Base-by-base conservation (phyloP, 2,329 filamentous ascomycete species). In the Exserohilum turcica region DNA sequence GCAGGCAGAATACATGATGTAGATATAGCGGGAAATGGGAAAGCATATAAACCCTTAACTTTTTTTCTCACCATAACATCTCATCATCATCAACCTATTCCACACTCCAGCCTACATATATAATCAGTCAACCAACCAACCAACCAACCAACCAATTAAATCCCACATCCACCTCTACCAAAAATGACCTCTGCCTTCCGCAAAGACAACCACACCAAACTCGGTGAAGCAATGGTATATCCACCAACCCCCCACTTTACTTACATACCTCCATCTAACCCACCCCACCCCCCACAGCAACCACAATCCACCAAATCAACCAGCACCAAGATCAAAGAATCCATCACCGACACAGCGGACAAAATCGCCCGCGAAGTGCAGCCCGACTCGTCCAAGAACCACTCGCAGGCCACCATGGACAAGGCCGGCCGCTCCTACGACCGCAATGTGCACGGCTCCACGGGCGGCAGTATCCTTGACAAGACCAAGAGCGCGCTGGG, bases 121-220 rank as follows among this genome's bases (percentile, higher is more conserved):
- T n/a, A n/a, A n/a, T n/a, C 48, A 49, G 43, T 58, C 31, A 64
- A 57, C 51, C 66, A 70, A n/a, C 9, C 15, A 33, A 18, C n/a
- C 48, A 49, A 47, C 59, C 31, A 64, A 57, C 51, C 66, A 70
- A n/a, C 9, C 15, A 33, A 18, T 13, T 8, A 32, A 43, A 60
- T 60, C 52, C 52, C 65, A 29, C 53, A n/a, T n/a, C n/a, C n/a
- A n/a, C 51, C 57, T 70, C 65, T 74, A 83, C 64, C 71, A n/a
- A n/a, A n/a, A n/a, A 86, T 85, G 83, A 83, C 84, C 80, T 84
- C 86, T 76, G 48, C 74, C 65, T 80, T 78, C 68, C 84, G 84
- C 82, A 86, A 87, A 77, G 83, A 84, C 75, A 80, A 84, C 74
- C 67, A 73, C 63, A 69, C 77, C 76, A 81, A 85, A 81, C 75